Evolutionary conservation across 768 basidiomycete species (phyloP), one percentile per base, ranked within the genome.

Genomic region (Phanerochaete carnosa): DNA sequence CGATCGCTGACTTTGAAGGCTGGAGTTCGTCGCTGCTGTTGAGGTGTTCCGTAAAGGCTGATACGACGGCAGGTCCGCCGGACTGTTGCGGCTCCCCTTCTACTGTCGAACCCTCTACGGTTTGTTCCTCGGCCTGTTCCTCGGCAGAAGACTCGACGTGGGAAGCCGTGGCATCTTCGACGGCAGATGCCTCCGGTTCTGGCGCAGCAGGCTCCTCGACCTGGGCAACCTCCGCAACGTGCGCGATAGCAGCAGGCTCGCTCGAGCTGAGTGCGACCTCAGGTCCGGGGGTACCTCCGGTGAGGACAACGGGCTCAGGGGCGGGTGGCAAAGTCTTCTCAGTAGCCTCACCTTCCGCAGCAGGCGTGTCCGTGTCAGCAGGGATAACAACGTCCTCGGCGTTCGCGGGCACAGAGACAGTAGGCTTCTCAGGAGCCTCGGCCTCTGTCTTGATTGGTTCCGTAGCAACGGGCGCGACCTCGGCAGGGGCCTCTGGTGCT

Each of bases 231-330:
- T 55, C 57, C n/a, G 57, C 37, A 7, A 59, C 56, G 26, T 68
- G 62, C 23, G 61, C 69, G 33, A 67, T 26, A 13, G 67, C 65
- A 13, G 64, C 69, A 26, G 70, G 66, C 61, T 75, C 72, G 53
- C 71, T 74, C 22, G 70, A 69, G 55, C 62, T 59, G 45, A 72
- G 61, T 35, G 72, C 72, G 30, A 70, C 55, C 49, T 73, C 64
- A 19, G 69, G 67, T 1, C 68, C 69, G 9, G 70, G 68, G 6
- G 73, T 74, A 29, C 68, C 66, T 2, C 70, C 72, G 3, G 72
- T 56, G 33, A 69, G 62, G 2, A 74, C 70, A 33, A 72, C 65
- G 9, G 56, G 55, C 55, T 70, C 74, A 2, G 73, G 73, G 1
- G 73, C 72, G 29, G 74, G 65, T 6, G 73, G 70, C 9, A 70